Conservation (phyloP, 2,329 filamentous ascomycete species). For the Hypoxylon sp. region DNA sequence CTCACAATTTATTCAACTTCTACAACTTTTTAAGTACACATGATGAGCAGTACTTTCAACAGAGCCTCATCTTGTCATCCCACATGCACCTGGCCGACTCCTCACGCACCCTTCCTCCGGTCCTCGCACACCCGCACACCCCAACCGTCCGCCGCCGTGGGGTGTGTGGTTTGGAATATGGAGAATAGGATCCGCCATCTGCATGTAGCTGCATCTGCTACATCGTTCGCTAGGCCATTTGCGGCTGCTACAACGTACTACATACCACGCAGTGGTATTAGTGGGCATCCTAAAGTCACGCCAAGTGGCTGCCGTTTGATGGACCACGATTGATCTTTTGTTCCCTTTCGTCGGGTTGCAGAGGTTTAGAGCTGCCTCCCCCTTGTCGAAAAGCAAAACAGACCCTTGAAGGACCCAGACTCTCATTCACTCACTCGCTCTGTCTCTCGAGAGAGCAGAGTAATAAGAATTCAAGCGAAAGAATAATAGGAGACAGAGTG, state of each 20-base stretch:
- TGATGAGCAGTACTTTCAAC: conserved; percentile 41
- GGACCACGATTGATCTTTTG: conserved; percentile 42
- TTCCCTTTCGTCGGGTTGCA: conserved; percentile 48
- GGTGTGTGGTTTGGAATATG: conserved; percentile 43
- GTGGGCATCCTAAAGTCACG: conserved; percentile 40
- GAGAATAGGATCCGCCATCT: conserved; percentile 36
- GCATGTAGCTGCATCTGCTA: conserved; percentile 33
- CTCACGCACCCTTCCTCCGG: conserved; percentile 31
- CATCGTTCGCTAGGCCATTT: conserved; percentile 45
- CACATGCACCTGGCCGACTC: conserved; percentile 30
- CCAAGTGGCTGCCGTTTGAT: conserved; percentile 44
- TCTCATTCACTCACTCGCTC: conserved; percentile 29
- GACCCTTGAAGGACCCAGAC: conserved; percentile 39
- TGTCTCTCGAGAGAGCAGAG: conserved; percentile 12
- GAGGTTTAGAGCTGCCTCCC: conserved; percentile 39
- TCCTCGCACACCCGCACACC: conserved; percentile 37
- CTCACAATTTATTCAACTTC: neutral
- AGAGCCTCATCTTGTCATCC: conserved; percentile 50
- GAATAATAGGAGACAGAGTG: conserved; percentile 25
- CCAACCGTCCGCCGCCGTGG: conserved; percentile 22
- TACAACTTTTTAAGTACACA: conserved; percentile 30
- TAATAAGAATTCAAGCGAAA: conserved; percentile 15
- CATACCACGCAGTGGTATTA: conserved; percentile 39
- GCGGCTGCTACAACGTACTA: conserved; percentile 40
- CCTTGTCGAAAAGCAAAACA: conserved; percentile 40